These are phyloP conservation scores for Annona cherimola DNA, from an alignment of 164 flowering plant species.

Conservation along the genomic window DNA sequence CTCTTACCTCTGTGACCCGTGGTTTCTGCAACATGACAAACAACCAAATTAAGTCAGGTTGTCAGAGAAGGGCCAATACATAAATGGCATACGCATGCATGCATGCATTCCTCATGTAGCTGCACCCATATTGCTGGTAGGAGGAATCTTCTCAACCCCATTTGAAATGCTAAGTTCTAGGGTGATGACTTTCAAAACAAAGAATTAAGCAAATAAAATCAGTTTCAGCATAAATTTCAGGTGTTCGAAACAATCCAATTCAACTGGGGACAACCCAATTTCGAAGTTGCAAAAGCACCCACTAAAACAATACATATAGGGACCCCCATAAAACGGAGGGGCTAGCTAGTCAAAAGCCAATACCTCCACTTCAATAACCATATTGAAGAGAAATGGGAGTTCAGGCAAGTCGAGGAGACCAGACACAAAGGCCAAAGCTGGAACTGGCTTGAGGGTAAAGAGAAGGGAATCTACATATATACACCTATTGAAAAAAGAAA, in stretches of 20 bases:
- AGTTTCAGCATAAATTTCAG: too few relatives aligned
- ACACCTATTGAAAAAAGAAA: conserved; percentile 37
- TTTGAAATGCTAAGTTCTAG: too few relatives aligned
- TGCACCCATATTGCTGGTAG: too few relatives aligned
- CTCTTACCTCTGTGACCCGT: conserved; percentile 68
- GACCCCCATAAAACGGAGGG: not conserved
- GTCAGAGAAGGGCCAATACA: not conserved
- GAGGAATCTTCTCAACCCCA: too few relatives aligned
- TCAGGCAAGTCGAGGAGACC: conserved; percentile 17
- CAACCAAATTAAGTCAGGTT: not conserved
- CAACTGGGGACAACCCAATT: too few relatives aligned
- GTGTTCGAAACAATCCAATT: too few relatives aligned
- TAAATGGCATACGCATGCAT: not conserved
- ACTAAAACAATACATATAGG: not conserved
- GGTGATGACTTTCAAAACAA: too few relatives aligned
- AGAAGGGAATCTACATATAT: conserved; percentile 17
- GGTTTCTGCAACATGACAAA: conserved; percentile 46
- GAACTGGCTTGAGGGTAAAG: conserved; percentile 33
- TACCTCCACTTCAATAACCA: conserved; percentile 71
- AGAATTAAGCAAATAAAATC: too few relatives aligned
- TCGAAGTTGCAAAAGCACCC: not conserved
- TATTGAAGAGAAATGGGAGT: conserved; percentile 16
- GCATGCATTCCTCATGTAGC: not conserved
- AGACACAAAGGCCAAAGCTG: conserved; percentile 37
- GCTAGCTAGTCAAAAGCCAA: not conserved